Percentiles rank a stretch among this genome's conserved stretches.
Evolutionary conservation across 805 yeast genomes (phyloP).

Genomic region (Metschnikowia cubensis): DNA sequence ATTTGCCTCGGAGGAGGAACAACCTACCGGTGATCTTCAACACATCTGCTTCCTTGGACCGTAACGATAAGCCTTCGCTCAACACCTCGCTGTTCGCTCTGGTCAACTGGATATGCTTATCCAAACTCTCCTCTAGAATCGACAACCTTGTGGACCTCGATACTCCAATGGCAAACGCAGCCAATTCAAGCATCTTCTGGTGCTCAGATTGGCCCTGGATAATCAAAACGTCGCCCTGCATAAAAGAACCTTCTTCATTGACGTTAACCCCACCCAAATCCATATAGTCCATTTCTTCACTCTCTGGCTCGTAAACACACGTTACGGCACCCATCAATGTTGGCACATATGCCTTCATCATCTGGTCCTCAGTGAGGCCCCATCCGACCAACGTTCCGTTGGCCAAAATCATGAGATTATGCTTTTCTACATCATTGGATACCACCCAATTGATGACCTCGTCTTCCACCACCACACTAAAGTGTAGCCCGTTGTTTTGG

Average conservation of each 20-base stretch:
- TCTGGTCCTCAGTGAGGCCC: conserved; percentile 62
- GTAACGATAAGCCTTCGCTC: conserved; percentile 52
- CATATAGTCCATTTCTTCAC: conserved; percentile 84
- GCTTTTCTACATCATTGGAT: conserved; percentile 24
- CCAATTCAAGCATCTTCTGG: conserved; percentile 63
- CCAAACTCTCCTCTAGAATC: conserved; percentile 69
- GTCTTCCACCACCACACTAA: conserved; percentile 47
- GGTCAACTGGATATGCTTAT: conserved; percentile 60
- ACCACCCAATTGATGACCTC: conserved; percentile 57
- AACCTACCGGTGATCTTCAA: conserved; percentile 69
- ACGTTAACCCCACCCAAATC: conserved; percentile 35
- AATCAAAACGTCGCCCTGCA: conserved; percentile 68
- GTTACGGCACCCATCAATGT: conserved; percentile 44
- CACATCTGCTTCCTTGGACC: conserved; percentile 53
- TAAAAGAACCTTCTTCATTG: conserved; percentile 34
- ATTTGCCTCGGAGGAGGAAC: conserved; percentile 71
- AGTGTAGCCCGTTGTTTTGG: conserved; percentile 22
- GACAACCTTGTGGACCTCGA: conserved; percentile 85
- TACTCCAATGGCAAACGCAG: conserved; percentile 85
- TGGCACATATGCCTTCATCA: conserved; percentile 48
- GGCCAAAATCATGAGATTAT: conserved; percentile 63
- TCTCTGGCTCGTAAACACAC: conserved; percentile 49
- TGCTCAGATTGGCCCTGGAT: conserved; percentile 47
- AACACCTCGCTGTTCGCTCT: conserved; percentile 61
- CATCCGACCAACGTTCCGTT: conserved; percentile 83